These are phyloP conservation scores for Apophysomyces variabilis DNA, from an alignment of 371 early-diverging fungal species.

Conservation along the genomic window DNA sequence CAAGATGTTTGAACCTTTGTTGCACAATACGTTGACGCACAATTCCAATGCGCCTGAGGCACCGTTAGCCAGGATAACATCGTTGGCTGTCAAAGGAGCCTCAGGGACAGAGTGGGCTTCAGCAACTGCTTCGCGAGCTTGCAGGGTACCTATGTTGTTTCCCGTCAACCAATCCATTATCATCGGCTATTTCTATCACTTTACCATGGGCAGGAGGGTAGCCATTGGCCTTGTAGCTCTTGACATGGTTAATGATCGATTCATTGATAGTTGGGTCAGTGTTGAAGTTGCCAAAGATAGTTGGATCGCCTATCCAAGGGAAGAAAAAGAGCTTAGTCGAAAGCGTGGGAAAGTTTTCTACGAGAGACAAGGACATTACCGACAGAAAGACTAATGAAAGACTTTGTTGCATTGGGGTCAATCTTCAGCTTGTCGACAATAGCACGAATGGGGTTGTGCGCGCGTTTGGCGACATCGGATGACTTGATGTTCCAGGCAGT, in stretches of 20 bases:
- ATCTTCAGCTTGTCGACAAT: slow-evolving; percentile 82
- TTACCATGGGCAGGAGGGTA: slow-evolving; percentile 88
- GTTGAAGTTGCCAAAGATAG: slow-evolving; percentile 91
- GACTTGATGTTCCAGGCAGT: slow-evolving; percentile 53
- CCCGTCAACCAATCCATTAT: too few species aligned
- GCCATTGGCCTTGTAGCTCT: slow-evolving; percentile 79
- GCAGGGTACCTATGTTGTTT: slow-evolving; percentile 49
- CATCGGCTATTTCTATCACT: neutral
- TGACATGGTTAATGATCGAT: slow-evolving; percentile 69
- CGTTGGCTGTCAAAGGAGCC: slow-evolving; percentile 73
- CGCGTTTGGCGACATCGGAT: slow-evolving; percentile 71
- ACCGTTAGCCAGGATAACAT: slow-evolving; percentile 86
- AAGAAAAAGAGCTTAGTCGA: slow-evolving; percentile 2
- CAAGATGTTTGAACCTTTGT: slow-evolving; percentile 84
- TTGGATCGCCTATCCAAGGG: slow-evolving; percentile 75
- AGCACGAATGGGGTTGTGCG: slow-evolving; percentile 88
- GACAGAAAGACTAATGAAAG: slow-evolving; percentile 81
- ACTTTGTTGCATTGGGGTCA: slow-evolving; percentile 71
- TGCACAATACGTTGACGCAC: slow-evolving; percentile 74
- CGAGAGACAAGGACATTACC: slow-evolving; percentile 40
- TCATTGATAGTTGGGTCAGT: slow-evolving; percentile 70
- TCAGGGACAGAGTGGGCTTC: slow-evolving; percentile 62
- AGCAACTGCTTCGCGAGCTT: slow-evolving; percentile 84
- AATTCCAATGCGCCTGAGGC: slow-evolving; percentile 87
- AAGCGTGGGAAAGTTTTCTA: neutral